Base-by-base conservation (phyloP, 768 basidiomycete genomes). In the Hortiboletus campestris region DNA sequence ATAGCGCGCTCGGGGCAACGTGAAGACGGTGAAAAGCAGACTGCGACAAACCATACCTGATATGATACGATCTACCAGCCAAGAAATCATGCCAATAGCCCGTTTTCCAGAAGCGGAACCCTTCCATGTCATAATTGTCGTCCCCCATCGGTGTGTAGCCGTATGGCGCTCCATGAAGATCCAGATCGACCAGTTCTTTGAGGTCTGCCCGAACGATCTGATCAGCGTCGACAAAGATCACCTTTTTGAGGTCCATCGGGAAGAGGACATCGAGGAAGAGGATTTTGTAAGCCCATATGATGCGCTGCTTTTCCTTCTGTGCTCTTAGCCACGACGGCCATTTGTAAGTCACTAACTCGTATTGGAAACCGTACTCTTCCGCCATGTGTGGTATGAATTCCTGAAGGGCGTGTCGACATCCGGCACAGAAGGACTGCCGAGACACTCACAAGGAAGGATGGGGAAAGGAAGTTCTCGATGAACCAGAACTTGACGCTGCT, bases 271-370 rank as follows among this genome's bases (percentile, higher is more conserved):
- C 97, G 16, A 99, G 84, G 82, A 99, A 99, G 41, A 99, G 85
- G 59, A 99, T 99, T 75, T 99, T 98, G 80, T 98, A 99, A 1
- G 92, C 96, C 97, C 97, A 98, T 62, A 99, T 99, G 53, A 96
- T 88, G 11, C 97, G 83, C 71, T 99, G 97, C 72, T 99, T 99
- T 75, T 99, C 97, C 55, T 88, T 94, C 68, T 98, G 97, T 14
- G 84, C 84, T n/a, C 94, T 88, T 5, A 99, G 80, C 96, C 96
- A 99, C 2, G 90, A 91, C 0, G 97, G 97, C 96, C 96, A 99
- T 67, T 97, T 97, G 78, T 98, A 99, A 0, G 97, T 99, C 52
- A 99, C 91, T 14, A 99, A 80, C 67, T 98, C 96, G 66, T 97
- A 99, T 68, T 95, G 84, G 80, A 98, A 99, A 39, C 84, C 83